Percentiles rank a stretch among this genome's conserved stretches.
phyloP scores from a whole-genome alignment of 177 flowering plant genomes.

The Vitis hybrid region DNA sequence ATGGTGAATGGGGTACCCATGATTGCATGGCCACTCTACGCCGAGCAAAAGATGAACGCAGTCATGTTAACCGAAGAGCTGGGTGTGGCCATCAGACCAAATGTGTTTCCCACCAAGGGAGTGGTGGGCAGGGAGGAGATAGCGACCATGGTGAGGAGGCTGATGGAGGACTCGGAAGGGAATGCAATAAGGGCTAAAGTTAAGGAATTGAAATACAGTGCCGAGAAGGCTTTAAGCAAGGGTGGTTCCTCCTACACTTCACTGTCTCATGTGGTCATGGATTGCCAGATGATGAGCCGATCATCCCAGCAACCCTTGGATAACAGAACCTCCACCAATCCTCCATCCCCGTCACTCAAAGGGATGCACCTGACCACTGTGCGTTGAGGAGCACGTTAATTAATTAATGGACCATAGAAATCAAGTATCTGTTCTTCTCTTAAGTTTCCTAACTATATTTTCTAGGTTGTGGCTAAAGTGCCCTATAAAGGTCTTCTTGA shows the following conservation, averaged over 20 bases:
- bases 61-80: constrained; percentile 22
- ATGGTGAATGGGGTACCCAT: constrained; percentile 29
- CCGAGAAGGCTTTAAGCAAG: constrained; percentile 2
- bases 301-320: not conserved
- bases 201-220: constrained; percentile 14
- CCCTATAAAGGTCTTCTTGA: too few relatives aligned
- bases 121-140: constrained; percentile 26
- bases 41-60: constrained; percentile 39
- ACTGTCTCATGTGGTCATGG: not conserved
- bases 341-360: too few relatives aligned
- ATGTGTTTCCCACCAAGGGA: not conserved
- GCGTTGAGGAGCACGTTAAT: too few relatives aligned
- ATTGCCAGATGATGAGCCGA: not conserved
- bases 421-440: too few relatives aligned
- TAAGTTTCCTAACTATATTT: too few relatives aligned
- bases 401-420: too few relatives aligned
- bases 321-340: too few relatives aligned
- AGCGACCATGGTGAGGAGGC: constrained; percentile 12
- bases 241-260: constrained; percentile 14
- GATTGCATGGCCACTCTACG: constrained; percentile 36
- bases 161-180: constrained; percentile 22
- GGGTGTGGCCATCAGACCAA: constrained; percentile 19
- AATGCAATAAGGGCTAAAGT: constrained; percentile 1
- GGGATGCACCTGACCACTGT: too few relatives aligned
- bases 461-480: too few relatives aligned